Base-by-base conservation (phyloP, 2,329 filamentous ascomycete genomes). In the Colletotrichum musicola region DNA sequence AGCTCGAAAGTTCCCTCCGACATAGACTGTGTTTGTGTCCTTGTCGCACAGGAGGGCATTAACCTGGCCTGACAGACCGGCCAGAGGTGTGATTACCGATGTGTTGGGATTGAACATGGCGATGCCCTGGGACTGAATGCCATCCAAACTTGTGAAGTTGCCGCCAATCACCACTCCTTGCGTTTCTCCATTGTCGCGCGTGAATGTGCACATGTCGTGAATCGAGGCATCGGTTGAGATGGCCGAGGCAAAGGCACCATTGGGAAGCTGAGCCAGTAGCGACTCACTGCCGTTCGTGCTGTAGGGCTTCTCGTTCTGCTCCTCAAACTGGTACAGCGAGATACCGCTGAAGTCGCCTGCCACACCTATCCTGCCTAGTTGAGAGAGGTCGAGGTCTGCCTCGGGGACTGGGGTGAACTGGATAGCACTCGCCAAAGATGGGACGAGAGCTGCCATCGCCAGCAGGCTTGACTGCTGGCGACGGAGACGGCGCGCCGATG, bases 61-160 rank as follows among this genome's bases (percentile, higher is more conserved):
- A 64, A 98, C 94, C 70, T 92, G 90, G 44, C 96, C 97, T 61
- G 90, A 89, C 20, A 99, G 84, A 53, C 95, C 95, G n/a, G 88
- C 81, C 46, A 98, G 81, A n/a, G 94, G 86, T 1, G 89, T 92
- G 57, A 98, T 85, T 44, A 87, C 80, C 51, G 89, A 89, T 4
- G 89, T 91, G 71, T 89, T 88, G 4, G 93, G 89, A 77, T 98
- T 89, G 81, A 95, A 94, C 54, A 97, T 79, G 25, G 95, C 96
- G 64, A 97, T 89, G 51, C 93, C 93, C 61, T 90, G 90, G 2
- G 94, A 93, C 75, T 93, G 83, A 64, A 91, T 86, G 67, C 90
- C 90, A 68, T 91, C 93, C 71, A 99, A 82, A 78, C 93, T 97
- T 38, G 96, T 98, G 78, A 99, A 99, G 82, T 98, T 98, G 55